phyloP scores from a whole-genome alignment of 2,329 filamentous ascomycete genomes.

The Fusarium oligoseptatum region DNA sequence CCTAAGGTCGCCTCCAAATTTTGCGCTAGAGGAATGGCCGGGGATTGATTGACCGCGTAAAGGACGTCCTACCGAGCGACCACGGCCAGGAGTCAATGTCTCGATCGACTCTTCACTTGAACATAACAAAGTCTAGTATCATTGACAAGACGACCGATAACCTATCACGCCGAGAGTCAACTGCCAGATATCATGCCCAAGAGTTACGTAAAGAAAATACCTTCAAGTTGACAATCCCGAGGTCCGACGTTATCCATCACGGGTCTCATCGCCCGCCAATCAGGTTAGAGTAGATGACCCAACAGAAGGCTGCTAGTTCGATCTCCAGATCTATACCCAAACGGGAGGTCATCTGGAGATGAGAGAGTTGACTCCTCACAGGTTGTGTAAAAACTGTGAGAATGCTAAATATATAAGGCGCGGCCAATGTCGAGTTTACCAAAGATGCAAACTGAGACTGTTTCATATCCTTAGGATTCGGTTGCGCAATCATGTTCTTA shows the following conservation, averaged over 20 bases:
- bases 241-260: not conserved
- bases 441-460: not conserved
- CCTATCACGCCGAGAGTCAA: not conserved
- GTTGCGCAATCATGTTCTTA: not conserved
- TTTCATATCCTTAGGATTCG: not conserved
- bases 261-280: not conserved
- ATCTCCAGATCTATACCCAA: constrained; percentile 9
- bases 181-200: not conserved
- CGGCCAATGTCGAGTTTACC: not conserved
- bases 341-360: constrained; percentile 5
- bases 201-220: not conserved
- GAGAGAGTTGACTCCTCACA: not conserved
- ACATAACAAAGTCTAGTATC: not conserved
- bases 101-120: not conserved
- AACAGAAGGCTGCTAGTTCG: not conserved
- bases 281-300: not conserved
- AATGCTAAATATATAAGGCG: not conserved
- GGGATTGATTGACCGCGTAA: not conserved
- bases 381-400: not conserved
- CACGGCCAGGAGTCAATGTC: not conserved
- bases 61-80: not conserved
- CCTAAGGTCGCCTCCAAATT: not conserved
- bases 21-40: not conserved
- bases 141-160: not conserved
- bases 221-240: not conserved